These are phyloP conservation scores for Solanum clarkiae DNA, from an alignment of 257 asterid species.

Conservation along the genomic window DNA sequence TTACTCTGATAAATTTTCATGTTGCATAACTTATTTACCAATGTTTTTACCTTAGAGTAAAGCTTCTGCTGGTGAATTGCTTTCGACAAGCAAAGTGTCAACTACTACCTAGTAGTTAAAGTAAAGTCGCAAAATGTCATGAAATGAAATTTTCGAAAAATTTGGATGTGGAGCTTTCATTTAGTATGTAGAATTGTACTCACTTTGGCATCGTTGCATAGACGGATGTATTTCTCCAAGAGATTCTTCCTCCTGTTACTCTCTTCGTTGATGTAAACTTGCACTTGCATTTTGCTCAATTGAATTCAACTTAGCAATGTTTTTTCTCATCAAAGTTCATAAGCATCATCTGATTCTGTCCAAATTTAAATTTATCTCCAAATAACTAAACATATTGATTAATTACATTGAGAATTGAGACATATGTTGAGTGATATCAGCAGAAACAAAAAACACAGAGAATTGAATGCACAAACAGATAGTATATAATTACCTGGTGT, in stretches of 20 bases:
- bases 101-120: slow-evolving; percentile 37
- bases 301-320: slow-evolving; percentile 5
- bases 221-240: slow-evolving; percentile 48
- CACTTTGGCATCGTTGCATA: slow-evolving; percentile 15
- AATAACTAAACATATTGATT: neutral
- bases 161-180: neutral
- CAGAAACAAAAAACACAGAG: too few species aligned
- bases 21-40: neutral
- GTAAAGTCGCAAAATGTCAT: neutral
- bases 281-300: slow-evolving; percentile 49
- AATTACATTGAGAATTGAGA: neutral
- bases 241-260: slow-evolving; percentile 46
- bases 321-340: neutral
- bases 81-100: slow-evolving; percentile 76
- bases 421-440: too few species aligned
- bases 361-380: neutral
- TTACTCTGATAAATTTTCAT: neutral
- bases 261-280: slow-evolving; percentile 51
- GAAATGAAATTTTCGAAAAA: neutral
- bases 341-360: neutral
- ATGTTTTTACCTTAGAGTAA: slow-evolving; percentile 39
- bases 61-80: slow-evolving; percentile 55
- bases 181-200: neutral
- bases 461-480: too few species aligned
- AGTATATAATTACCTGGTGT: slow-evolving; percentile 40